Conservation (phyloP, 106 monocot genomes). For the Platanthera zijinensis region DNA sequence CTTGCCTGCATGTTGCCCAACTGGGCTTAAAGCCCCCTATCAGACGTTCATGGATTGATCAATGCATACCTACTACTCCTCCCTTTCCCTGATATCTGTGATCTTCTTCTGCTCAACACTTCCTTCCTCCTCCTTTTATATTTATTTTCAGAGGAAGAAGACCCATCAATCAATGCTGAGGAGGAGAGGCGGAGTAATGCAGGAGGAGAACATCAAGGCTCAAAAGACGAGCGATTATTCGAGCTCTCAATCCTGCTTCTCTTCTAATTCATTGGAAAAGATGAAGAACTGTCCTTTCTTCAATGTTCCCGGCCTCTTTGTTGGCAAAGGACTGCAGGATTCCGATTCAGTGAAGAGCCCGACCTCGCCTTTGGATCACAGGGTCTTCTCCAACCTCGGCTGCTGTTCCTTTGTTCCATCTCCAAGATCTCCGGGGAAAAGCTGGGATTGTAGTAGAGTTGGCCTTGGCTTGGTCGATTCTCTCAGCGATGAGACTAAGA, state of each 20-base stretch:
- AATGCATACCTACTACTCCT: background rate
- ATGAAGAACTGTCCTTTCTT: conserved; percentile 30
- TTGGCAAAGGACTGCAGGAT: conserved; percentile 40
- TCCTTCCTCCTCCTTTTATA: background rate
- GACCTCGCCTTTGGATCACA: conserved; percentile 59
- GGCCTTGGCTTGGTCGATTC: conserved; percentile 56
- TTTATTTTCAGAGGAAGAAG: background rate
- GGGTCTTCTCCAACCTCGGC: conserved; percentile 28
- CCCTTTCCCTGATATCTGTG: background rate
- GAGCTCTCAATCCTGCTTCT: conserved; percentile 12
- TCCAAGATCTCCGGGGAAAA: conserved; percentile 39
- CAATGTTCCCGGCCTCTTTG: conserved; percentile 50
- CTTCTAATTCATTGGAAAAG: conserved; percentile 7
- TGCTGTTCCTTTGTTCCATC: conserved; percentile 23
- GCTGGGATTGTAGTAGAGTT: conserved; percentile 46
- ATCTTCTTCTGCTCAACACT: background rate
- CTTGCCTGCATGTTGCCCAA: background rate
- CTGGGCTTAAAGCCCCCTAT: background rate
- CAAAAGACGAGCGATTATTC: background rate
- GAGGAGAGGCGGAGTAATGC: conserved; percentile 26
- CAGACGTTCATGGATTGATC: background rate
- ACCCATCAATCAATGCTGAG: conserved; percentile 28
- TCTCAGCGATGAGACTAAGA: conserved; percentile 32
- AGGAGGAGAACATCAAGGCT: background rate
- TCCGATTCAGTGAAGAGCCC: conserved; percentile 56